These are phyloP conservation scores for Camellia granthamiana DNA, from an alignment of 148 eudicot species.

Conservation along the genomic window DNA sequence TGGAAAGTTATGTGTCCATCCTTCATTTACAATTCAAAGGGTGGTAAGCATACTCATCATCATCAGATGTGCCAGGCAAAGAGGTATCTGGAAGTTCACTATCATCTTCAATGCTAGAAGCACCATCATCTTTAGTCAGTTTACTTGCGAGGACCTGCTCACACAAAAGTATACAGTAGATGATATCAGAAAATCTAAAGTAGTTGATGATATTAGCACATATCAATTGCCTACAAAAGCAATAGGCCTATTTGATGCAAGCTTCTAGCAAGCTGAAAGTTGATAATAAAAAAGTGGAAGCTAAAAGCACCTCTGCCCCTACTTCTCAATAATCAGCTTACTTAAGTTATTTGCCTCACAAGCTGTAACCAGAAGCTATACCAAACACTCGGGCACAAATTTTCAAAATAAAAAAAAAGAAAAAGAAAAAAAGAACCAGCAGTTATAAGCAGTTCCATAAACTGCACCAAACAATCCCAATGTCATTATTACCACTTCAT, in stretches of 20 bases:
- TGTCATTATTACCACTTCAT: slow-evolving; percentile 39
- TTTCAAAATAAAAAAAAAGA: too few species aligned
- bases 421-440: too few species aligned
- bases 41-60: slow-evolving; percentile 40
- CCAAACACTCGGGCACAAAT: too few species aligned
- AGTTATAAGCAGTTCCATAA: too few species aligned
- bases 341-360: too few species aligned
- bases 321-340: too few species aligned
- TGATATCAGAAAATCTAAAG: slow-evolving; percentile 15
- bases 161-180: neutral
- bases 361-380: too few species aligned
- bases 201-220: slow-evolving; percentile 2
- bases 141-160: slow-evolving; percentile 33
- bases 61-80: slow-evolving; percentile 19
- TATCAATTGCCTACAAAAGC: neutral
- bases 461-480: too few species aligned
- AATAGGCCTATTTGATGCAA: too few species aligned
- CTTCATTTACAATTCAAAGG: slow-evolving; percentile 5
- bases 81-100: slow-evolving; percentile 18
- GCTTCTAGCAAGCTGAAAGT: too few species aligned
- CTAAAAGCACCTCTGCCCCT: too few species aligned
- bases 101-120: slow-evolving; percentile 24
- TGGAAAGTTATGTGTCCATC: neutral
- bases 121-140: slow-evolving; percentile 20
- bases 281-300: too few species aligned